A percentile compares a stretch with the other conserved stretches of the same genome.
phyloP scores from a whole-genome alignment of 2,329 filamentous ascomycete species.

The Pseudohalonectria lignicola region DNA sequence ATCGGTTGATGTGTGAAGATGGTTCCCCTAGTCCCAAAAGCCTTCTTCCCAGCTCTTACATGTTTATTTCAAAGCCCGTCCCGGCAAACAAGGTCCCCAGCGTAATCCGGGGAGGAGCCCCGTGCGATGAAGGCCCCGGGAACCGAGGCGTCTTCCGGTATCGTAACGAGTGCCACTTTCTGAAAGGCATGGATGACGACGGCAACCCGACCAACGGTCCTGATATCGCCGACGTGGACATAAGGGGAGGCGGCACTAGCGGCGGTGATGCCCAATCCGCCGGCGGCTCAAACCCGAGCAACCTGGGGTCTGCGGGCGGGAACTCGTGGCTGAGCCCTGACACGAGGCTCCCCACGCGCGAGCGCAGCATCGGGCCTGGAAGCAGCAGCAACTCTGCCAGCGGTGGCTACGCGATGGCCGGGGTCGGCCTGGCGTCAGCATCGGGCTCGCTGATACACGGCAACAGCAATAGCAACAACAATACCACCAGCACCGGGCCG shows the following conservation, averaged over 20 bases:
- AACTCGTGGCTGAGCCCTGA: slow-evolving; percentile 28
- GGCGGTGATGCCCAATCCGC: background rate
- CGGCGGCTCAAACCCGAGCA: slow-evolving; percentile 6
- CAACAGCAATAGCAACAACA: too few species aligned
- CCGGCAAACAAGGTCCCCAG: slow-evolving; percentile 1
- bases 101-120: slow-evolving; percentile 6
- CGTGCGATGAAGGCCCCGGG: slow-evolving; percentile 12
- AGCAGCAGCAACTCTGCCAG: background rate
- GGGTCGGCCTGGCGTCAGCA: slow-evolving; percentile 3
- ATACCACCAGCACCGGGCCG: too few species aligned
- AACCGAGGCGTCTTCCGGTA: slow-evolving; percentile 29
- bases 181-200: slow-evolving; percentile 27
- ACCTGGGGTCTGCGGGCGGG: slow-evolving; percentile 8
- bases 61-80: too few species aligned
- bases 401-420: too few species aligned
- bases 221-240: slow-evolving; percentile 23
- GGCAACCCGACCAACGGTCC: slow-evolving; percentile 25
- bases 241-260: slow-evolving; percentile 6
- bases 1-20: too few species aligned
- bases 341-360: slow-evolving; percentile 21
- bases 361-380: slow-evolving; percentile 9
- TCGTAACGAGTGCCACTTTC: slow-evolving; percentile 30
- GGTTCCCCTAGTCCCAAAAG: too few species aligned
- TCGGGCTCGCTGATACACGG: slow-evolving; percentile 1
- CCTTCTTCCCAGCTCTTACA: too few species aligned